phyloP scores from a whole-genome alignment of 108 stramenopile genomes.

The Phaeodactylum tricornutum region DNA sequence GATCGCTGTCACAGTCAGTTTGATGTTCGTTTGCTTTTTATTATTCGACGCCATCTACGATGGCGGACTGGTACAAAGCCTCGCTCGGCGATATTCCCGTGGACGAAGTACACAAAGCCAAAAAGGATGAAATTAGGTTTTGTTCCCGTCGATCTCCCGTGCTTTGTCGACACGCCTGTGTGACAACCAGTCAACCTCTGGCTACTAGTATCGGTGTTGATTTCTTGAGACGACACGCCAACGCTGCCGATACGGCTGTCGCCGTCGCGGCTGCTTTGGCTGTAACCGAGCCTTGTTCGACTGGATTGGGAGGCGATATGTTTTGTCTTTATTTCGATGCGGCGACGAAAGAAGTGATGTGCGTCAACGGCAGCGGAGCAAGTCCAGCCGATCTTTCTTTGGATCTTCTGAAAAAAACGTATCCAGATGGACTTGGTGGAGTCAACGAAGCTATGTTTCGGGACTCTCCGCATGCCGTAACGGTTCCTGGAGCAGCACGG shows the following conservation, averaged over 20 bases:
- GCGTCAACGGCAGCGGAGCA: constrained; percentile 83
- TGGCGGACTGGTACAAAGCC: constrained; percentile 13
- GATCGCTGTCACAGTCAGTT: too few species aligned
- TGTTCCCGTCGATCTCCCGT: constrained; percentile 62
- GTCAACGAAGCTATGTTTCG: constrained; percentile 14
- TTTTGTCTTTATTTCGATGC: constrained; percentile 88
- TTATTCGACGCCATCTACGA: not conserved
- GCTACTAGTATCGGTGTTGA: constrained; percentile 63
- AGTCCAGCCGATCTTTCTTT: constrained; percentile 56
- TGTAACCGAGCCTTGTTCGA: constrained; percentile 63
- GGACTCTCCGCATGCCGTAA: constrained; percentile 66
- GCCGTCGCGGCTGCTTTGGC: constrained; percentile 66
- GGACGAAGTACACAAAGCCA: constrained; percentile 1
- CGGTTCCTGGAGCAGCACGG: constrained; percentile 94
- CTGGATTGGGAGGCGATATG: constrained; percentile 72
- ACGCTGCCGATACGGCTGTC: constrained; percentile 75
- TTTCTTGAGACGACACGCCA: constrained; percentile 48
- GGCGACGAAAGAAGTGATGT: constrained; percentile 37
- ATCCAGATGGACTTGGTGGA: constrained; percentile 2
- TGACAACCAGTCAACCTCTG: constrained; percentile 66
- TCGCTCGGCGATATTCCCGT: not conserved
- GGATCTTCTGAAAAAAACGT: constrained; percentile 29
- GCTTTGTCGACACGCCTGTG: constrained; percentile 49
- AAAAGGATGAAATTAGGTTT: constrained; percentile 13
- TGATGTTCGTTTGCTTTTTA: too few species aligned